A percentile compares a stretch with the other conserved stretches of the same genome.
Evolutionary conservation across 352 stramenopile species (phyloP).

Genomic region (Halophytophthora batemanensis): DNA sequence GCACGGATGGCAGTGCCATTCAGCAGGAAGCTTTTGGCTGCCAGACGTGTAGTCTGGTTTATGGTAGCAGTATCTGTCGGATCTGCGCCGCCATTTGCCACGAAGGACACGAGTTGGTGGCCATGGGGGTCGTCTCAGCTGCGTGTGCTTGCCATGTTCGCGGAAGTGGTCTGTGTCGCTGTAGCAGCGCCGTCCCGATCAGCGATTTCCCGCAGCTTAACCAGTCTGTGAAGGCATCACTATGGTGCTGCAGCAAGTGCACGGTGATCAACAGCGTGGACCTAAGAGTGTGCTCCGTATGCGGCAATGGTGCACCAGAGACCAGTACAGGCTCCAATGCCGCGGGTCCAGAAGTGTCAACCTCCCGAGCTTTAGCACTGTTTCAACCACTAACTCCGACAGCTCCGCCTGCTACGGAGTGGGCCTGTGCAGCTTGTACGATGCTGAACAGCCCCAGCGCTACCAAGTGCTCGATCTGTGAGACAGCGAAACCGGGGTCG

Average conservation of each 20-base stretch:
- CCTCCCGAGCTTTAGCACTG: slow-evolving; percentile 45
- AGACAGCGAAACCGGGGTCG: slow-evolving; percentile 36
- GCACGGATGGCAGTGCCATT: slow-evolving; percentile 81
- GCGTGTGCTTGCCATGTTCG: slow-evolving; percentile 73
- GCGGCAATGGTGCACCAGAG: slow-evolving; percentile 32
- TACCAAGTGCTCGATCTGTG: slow-evolving; percentile 76
- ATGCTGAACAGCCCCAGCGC: slow-evolving; percentile 59
- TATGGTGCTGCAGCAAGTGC: slow-evolving; percentile 82
- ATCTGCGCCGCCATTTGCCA: slow-evolving; percentile 75
- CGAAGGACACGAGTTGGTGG: slow-evolving; percentile 78
- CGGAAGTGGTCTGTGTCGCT: slow-evolving; percentile 48
- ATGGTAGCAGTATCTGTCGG: slow-evolving; percentile 63
- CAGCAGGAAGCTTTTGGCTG: slow-evolving; percentile 76
- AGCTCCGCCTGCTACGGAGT: slow-evolving; percentile 28
- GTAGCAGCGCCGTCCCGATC: slow-evolving; percentile 31
- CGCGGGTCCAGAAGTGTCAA: slow-evolving; percentile 25
- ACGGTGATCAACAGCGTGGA: slow-evolving; percentile 73
- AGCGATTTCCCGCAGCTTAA: slow-evolving; percentile 37
- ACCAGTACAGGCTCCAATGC: slow-evolving; percentile 5
- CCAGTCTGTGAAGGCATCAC: slow-evolving; percentile 31
- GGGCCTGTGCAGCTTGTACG: slow-evolving; percentile 75
- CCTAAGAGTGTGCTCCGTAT: slow-evolving; percentile 63
- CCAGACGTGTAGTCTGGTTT: slow-evolving; percentile 76
- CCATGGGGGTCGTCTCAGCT: slow-evolving; percentile 60
- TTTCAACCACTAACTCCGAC: slow-evolving; percentile 22